Percentiles rank a stretch among this genome's conserved stretches.
phyloP scores from a whole-genome alignment of 108 stramenopile species.

The Cyclotella sp. region DNA sequence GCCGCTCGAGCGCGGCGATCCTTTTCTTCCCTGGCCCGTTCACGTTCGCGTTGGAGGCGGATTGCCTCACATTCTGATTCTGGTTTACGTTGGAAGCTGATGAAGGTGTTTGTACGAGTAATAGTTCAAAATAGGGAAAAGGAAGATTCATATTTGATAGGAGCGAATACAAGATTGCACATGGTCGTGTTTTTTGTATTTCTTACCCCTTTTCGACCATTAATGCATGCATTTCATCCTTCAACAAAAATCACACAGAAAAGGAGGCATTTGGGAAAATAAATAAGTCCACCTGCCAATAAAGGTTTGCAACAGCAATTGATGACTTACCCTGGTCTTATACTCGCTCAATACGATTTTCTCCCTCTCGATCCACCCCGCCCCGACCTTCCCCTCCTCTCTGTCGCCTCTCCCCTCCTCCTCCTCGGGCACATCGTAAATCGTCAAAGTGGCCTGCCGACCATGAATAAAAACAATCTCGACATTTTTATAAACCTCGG shows the following conservation, averaged over 20 bases:
- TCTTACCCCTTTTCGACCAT: slow-evolving; percentile 70
- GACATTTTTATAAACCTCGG: slow-evolving; percentile 45
- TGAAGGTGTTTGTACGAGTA: too few relatives aligned
- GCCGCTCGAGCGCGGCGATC: too few relatives aligned
- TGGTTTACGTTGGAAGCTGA: too few relatives aligned
- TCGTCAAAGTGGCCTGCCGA: slow-evolving; percentile 48
- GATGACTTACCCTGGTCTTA: slow-evolving; percentile 49
- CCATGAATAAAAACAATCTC: slow-evolving; percentile 35
- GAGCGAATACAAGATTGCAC: neutral
- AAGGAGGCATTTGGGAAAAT: neutral
- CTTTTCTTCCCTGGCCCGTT: too few relatives aligned
- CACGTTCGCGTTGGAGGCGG: too few relatives aligned
- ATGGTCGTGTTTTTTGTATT: neutral
- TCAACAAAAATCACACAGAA: neutral
- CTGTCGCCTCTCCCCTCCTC: neutral
- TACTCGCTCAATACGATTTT: slow-evolving; percentile 59
- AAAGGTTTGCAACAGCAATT: neutral
- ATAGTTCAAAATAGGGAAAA: too few relatives aligned
- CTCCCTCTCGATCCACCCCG: slow-evolving; percentile 52
- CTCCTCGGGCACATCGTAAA: slow-evolving; percentile 38
- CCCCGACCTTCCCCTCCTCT: neutral
- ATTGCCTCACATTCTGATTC: too few relatives aligned
- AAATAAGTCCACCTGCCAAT: neutral
- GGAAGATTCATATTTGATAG: too few relatives aligned
- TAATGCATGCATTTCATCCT: slow-evolving; percentile 65